Evolutionary conservation across 768 basidiomycete species (phyloP).

Genomic region (Ramaria sp.): DNA sequence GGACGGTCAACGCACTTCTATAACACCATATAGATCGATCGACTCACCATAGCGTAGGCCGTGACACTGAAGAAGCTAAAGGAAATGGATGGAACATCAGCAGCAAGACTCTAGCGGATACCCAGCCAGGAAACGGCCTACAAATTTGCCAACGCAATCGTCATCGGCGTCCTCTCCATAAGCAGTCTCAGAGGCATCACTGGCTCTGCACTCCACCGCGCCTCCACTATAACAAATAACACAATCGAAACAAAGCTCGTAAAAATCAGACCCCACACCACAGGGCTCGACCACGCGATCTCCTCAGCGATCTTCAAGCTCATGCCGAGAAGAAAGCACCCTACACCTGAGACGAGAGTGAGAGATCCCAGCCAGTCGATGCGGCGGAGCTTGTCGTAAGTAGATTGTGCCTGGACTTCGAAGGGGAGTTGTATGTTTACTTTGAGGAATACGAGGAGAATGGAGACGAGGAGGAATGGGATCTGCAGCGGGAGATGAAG

Average conservation of each 20-base stretch:
- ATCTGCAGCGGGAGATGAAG: conserved; percentile 23
- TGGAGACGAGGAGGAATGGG: conserved; percentile 64
- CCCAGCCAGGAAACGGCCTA: conserved; percentile 7
- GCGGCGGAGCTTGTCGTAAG: conserved; percentile 56
- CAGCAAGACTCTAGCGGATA: not conserved
- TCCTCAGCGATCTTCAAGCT: conserved; percentile 72
- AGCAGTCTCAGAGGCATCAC: conserved; percentile 84
- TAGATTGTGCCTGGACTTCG: conserved; percentile 45
- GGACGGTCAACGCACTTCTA: conserved; percentile 8
- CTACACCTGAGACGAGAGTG: conserved; percentile 63
- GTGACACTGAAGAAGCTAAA: conserved; percentile 50
- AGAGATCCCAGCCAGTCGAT: conserved; percentile 81
- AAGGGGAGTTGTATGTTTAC: conserved; percentile 70
- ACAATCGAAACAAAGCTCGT: conserved; percentile 41
- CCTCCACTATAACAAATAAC: conserved; percentile 71
- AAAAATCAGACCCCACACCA: conserved; percentile 56
- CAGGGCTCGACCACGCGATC: conserved; percentile 61
- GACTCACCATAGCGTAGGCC: conserved; percentile 66
- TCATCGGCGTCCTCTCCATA: conserved; percentile 66
- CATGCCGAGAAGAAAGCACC: conserved; percentile 64
- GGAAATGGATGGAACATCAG: not conserved
- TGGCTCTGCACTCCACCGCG: conserved; percentile 66
- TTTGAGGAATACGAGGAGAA: conserved; percentile 60
- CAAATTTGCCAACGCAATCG: conserved; percentile 72
- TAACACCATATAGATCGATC: conserved; percentile 16